phyloP scores from a whole-genome alignment of 306 rosid genomes.

The Vachellia collinsii region DNA sequence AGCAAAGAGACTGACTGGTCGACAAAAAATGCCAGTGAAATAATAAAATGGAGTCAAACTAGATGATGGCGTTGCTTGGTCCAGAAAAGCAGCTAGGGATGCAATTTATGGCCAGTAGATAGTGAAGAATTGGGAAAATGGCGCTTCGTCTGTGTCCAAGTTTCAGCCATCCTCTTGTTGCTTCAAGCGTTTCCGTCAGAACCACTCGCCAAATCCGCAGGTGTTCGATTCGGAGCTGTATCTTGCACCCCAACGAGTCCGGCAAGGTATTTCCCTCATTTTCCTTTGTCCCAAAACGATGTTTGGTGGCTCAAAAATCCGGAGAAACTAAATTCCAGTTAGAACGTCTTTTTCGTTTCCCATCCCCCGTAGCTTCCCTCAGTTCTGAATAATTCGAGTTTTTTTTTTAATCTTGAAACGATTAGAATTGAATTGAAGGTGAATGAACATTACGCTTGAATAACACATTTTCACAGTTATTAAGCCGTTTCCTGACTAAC shows the following conservation, averaged over 20 bases:
- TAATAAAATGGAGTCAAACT: background rate
- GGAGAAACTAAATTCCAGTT: background rate
- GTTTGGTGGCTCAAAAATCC: slow-evolving; percentile 15
- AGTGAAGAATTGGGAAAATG: slow-evolving; percentile 41
- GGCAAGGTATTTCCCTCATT: slow-evolving; percentile 57
- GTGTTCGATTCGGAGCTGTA: slow-evolving; percentile 49
- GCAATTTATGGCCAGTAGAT: too few relatives aligned
- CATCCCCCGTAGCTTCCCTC: background rate
- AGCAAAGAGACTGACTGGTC: background rate
- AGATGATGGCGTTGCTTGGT: background rate
- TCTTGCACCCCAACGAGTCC: slow-evolving; percentile 36
- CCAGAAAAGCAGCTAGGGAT: background rate
- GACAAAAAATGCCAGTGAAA: background rate
- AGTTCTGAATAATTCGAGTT: background rate
- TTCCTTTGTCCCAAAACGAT: background rate
- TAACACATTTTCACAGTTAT: background rate
- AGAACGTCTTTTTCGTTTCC: background rate
- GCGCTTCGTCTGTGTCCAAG: slow-evolving; percentile 55
- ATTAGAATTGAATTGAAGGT: background rate
- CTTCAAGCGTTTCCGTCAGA: slow-evolving; percentile 37
- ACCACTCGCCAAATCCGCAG: slow-evolving; percentile 33
- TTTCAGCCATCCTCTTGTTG: slow-evolving; percentile 41
- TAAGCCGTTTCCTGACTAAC: background rate
- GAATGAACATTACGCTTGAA: background rate
- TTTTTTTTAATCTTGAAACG: background rate